These are phyloP conservation scores for Candida labiduridarum DNA, from an alignment of 1,139 yeast genomes.

Conservation along the genomic window DNA sequence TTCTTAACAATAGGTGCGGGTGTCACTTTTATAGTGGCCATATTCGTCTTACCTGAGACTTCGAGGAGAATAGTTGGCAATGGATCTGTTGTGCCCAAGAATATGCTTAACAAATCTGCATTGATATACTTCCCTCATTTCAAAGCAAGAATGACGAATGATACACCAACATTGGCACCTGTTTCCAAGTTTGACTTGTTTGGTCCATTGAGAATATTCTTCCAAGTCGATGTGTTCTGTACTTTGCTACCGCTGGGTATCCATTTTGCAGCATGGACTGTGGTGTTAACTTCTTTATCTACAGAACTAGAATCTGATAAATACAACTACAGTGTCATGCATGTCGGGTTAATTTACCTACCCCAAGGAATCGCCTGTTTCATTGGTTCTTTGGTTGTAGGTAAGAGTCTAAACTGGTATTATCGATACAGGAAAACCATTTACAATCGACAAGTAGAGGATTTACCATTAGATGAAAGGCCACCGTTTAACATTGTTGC, in stretches of 20 bases:
- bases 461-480: conserved; percentile 16
- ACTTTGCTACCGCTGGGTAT: conserved; percentile 35
- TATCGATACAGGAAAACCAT: conserved; percentile 22
- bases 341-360: conserved; percentile 40
- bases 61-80: conserved; percentile 40
- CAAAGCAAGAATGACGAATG: conserved; percentile 28
- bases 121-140: conserved; percentile 28
- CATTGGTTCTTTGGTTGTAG: conserved; percentile 32
- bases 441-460: conserved; percentile 22
- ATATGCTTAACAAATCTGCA: conserved; percentile 24
- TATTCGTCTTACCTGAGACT: conserved; percentile 38
- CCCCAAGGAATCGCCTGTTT: conserved; percentile 42
- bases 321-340: conserved; percentile 35
- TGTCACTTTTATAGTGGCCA: conserved; percentile 25
- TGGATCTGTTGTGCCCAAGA: conserved; percentile 34
- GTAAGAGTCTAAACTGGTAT: conserved; percentile 31
- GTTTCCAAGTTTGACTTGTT: conserved; percentile 24
- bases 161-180: conserved; percentile 26
- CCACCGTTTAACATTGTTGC: conserved; percentile 32
- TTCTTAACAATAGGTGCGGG: conserved; percentile 44
- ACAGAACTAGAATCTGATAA: conserved; percentile 30
- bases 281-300: conserved; percentile 35
- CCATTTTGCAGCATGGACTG: conserved; percentile 42
- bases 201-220: conserved; percentile 33
- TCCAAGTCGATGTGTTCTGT: conserved; percentile 24